Percentiles rank a stretch among this genome's conserved stretches.
Conservation (phyloP, 257 asterid genomes). For the Gynochthodes officinalis region DNA sequence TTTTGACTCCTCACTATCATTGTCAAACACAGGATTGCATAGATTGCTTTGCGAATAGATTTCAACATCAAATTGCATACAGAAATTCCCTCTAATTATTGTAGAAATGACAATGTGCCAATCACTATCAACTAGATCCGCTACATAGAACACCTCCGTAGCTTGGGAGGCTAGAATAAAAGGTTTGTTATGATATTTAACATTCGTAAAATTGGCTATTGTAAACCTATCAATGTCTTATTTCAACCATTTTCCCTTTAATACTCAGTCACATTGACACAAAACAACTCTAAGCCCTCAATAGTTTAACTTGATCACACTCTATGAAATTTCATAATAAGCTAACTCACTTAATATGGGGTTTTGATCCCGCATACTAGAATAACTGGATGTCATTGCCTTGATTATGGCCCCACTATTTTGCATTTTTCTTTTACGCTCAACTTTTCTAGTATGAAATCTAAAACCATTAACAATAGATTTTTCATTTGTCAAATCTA, state of each 20-base stretch:
- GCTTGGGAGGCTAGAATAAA: conserved; percentile 3
- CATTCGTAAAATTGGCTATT: neutral
- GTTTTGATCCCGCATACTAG: neutral
- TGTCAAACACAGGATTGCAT: neutral
- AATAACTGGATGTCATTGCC: neutral
- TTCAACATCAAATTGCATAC: neutral
- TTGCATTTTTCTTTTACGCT: neutral
- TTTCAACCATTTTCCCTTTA: neutral
- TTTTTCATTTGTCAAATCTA: neutral
- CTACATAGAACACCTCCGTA: conserved; percentile 1
- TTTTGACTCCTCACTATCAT: neutral
- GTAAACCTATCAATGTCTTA: neutral
- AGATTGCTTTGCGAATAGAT: neutral
- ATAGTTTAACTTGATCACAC: neutral
- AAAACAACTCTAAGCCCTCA: neutral
- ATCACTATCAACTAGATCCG: neutral
- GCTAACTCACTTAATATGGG: neutral
- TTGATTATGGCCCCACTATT: neutral
- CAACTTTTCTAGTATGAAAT: neutral
- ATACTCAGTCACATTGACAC: neutral
- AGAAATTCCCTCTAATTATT: neutral
- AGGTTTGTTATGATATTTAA: neutral
- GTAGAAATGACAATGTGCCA: neutral
- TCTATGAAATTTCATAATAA: neutral
- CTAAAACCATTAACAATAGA: neutral